Evolutionary conservation across 148 eudicot genomes (phyloP), one percentile per base, ranked within the genome.

Genomic region (Arctostaphylos glauca): DNA sequence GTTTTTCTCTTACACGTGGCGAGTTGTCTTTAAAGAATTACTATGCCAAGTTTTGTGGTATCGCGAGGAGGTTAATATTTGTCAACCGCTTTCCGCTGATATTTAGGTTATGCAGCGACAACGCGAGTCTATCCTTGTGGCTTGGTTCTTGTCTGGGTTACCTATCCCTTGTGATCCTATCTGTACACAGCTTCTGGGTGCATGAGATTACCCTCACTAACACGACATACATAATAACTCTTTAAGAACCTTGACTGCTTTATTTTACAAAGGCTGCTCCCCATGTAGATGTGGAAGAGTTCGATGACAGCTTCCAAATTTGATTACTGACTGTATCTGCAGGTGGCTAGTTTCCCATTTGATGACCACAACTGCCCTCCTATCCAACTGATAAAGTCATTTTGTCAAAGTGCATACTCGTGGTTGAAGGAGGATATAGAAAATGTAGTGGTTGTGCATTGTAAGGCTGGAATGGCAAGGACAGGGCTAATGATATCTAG

Each of bases 381-480:
- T 49, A 90, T 93, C 81, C 98, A 91, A 80, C 98, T 96, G 68
- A 90, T 96, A 71, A 90, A 74, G 81, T 88, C 88, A 80, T 96
- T 96, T 86, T 96, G 99, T 85, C 94, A 92, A 85, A 96, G 99
- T 90, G 99, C 99, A 23, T 96, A 94, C 86, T 88, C 99, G 62
- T 96, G 99, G 99, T 89, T 96, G 89, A 96, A 96, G 89, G 98
- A 96, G 88, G 99, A 96, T 88, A 94, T 96, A 66, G 98, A 96
- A 83, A 94, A 96, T 92, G 97, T 96, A 58, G 97, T 96, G 87
- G 97, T 96, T 77, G 99, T 96, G 86, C 99, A 96, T 85, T 96
- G 99, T 87, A 96, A 96, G 84, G 99, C 99, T 80, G 99, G 99
- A 90, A 93, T 96, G 98, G 99, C 99, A 59, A 92, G 99, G 85